phyloP scores from a whole-genome alignment of 2,329 filamentous ascomycete species.

The Colletotrichum sp. region DNA sequence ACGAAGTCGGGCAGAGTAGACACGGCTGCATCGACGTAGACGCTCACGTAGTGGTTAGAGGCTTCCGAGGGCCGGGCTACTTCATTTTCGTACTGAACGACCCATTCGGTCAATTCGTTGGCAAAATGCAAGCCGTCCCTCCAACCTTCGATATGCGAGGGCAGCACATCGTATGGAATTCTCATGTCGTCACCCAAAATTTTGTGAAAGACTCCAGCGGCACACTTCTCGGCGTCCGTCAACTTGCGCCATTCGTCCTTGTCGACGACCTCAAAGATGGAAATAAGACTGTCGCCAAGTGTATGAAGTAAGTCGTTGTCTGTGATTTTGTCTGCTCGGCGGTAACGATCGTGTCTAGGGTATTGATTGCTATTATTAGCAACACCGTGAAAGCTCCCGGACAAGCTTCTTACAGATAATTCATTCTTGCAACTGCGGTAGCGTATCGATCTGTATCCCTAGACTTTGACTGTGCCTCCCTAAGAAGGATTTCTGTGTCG shows the following conservation, averaged over 20 bases:
- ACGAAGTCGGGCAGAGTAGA: slow-evolving; percentile 25
- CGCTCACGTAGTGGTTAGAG: slow-evolving; percentile 35
- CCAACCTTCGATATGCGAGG: slow-evolving; percentile 43
- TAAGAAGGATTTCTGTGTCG: slow-evolving; percentile 54
- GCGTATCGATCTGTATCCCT: slow-evolving; percentile 47
- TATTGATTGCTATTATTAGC: not conserved
- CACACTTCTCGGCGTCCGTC: slow-evolving; percentile 59
- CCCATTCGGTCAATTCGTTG: slow-evolving; percentile 55
- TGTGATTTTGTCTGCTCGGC: slow-evolving; percentile 60
- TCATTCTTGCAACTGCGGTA: slow-evolving; percentile 65
- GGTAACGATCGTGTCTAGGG: slow-evolving; percentile 56
- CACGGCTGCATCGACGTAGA: slow-evolving; percentile 35
- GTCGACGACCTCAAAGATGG: slow-evolving; percentile 58
- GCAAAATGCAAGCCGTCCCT: slow-evolving; percentile 57
- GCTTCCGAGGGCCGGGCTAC: slow-evolving; percentile 30
- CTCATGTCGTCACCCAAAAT: slow-evolving; percentile 59
- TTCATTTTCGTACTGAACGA: slow-evolving; percentile 51
- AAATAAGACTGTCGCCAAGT: slow-evolving; percentile 60
- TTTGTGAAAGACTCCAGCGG: slow-evolving; percentile 62
- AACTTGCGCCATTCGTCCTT: slow-evolving; percentile 62
- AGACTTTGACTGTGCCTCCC: slow-evolving; percentile 49
- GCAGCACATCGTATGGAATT: slow-evolving; percentile 51
- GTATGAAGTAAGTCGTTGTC: slow-evolving; percentile 71
- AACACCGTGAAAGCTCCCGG: not conserved
- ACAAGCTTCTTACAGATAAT: slow-evolving; percentile 49